phyloP scores from a whole-genome alignment of 1,139 yeast species.

The Nematodospora anomalae region DNA sequence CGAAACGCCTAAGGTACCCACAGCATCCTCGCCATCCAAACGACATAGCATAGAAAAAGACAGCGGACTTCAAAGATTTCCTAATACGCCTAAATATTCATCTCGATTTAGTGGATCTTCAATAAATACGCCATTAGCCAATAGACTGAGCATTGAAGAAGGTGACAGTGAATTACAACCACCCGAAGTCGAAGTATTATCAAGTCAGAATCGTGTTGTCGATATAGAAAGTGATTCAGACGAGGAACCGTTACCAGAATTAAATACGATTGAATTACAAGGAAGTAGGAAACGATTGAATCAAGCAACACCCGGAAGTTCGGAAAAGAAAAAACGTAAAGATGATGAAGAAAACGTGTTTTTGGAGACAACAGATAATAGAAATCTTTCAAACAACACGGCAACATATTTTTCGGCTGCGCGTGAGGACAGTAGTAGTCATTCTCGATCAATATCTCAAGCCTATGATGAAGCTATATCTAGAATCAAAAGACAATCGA shows the following conservation, averaged over 20 bases:
- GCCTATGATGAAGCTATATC: constrained; percentile 29
- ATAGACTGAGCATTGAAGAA: constrained; percentile 26
- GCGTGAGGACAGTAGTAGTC: constrained; percentile 11
- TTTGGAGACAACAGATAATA: constrained; percentile 21
- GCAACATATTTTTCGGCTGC: constrained; percentile 5
- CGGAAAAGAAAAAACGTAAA: constrained; percentile 13
- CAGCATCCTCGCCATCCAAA: constrained; percentile 3
- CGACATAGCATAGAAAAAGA: constrained; percentile 18
- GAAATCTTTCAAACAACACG: constrained; percentile 8
- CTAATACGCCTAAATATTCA: constrained; percentile 48
- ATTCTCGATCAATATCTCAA: constrained; percentile 31
- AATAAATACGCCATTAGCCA: constrained; percentile 29
- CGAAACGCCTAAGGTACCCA: constrained; percentile 9
- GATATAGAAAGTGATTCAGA: constrained; percentile 12
- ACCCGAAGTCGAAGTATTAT: constrained; percentile 20
- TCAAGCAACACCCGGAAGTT: constrained; percentile 6
- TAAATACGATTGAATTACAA: constrained; percentile 24
- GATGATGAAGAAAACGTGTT: constrained; percentile 34
- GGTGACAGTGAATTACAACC: constrained; percentile 37
- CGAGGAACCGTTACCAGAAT: constrained; percentile 24
- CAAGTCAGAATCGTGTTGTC: constrained; percentile 3
- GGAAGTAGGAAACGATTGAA: constrained; percentile 8
- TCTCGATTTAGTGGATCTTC: constrained; percentile 18
- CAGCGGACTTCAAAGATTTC: constrained; percentile 44
- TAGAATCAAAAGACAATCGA: constrained; percentile 3